A percentile compares a stretch with the other conserved stretches of the same genome.
Conservation (phyloP, 208 protist species). For the Wallacemonas rigidus region DNA sequence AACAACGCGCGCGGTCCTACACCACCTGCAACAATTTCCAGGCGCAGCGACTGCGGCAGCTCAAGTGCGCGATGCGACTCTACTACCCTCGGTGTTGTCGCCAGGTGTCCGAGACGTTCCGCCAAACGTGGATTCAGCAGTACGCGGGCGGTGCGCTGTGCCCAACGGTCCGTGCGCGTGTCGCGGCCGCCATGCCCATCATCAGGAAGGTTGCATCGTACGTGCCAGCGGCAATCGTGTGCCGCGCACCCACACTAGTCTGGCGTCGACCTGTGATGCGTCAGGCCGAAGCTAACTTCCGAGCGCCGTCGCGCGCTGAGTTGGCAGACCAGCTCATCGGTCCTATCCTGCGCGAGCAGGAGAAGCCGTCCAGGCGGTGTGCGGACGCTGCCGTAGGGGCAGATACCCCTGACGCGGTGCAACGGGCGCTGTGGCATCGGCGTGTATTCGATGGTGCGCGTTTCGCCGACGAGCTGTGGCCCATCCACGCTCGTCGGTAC, state of each 20-base stretch:
- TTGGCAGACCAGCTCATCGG: slow-evolving; percentile 45
- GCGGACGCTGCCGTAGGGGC: background rate
- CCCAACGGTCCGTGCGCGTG: slow-evolving; percentile 47
- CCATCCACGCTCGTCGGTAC: slow-evolving; percentile 68
- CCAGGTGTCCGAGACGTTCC: background rate
- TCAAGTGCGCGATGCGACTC: slow-evolving; percentile 20
- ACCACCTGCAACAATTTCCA: slow-evolving; percentile 14
- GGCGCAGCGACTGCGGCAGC: slow-evolving; percentile 2
- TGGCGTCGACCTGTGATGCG: slow-evolving; percentile 45
- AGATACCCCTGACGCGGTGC: background rate
- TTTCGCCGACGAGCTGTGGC: slow-evolving; percentile 70
- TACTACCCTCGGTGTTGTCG: slow-evolving; percentile 18
- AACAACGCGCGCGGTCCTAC: slow-evolving; percentile 9
- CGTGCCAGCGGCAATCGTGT: slow-evolving; percentile 48
- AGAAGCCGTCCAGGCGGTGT: background rate
- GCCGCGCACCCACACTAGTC: slow-evolving; percentile 41
- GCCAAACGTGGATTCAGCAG: background rate
- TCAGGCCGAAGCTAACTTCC: slow-evolving; percentile 21
- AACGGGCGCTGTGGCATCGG: background rate
- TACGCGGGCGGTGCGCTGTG: slow-evolving; percentile 20
- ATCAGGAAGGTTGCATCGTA: slow-evolving; percentile 56
- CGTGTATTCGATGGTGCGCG: slow-evolving; percentile 52
- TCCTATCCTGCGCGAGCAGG: slow-evolving; percentile 18
- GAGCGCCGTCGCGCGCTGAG: slow-evolving; percentile 22
- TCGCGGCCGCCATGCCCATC: slow-evolving; percentile 41